phyloP scores from a whole-genome alignment of 345 rosid genomes.

The Hypericum androsaemum region DNA sequence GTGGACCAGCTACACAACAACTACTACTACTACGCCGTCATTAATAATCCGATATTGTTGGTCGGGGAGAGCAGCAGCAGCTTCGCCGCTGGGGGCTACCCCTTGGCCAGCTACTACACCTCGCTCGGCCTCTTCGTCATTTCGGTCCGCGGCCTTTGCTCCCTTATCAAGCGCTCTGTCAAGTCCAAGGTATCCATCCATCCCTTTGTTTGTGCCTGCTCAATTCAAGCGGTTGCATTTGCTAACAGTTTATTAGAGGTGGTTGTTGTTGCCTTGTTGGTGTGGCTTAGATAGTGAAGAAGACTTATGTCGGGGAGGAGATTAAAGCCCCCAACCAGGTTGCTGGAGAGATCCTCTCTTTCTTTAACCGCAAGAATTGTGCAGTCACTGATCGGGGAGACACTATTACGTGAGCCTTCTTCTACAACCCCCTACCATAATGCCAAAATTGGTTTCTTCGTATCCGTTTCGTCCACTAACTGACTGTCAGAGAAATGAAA shows the following conservation, averaged over 20 bases:
- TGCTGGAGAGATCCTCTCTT: slow-evolving; percentile 84
- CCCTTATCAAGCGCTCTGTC: slow-evolving; percentile 93
- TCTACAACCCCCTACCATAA: too few relatives aligned
- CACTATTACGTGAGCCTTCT: slow-evolving; percentile 73
- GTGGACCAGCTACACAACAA: too few relatives aligned
- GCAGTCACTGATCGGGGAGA: slow-evolving; percentile 74
- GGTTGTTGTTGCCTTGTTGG: too few relatives aligned
- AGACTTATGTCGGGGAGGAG: slow-evolving; percentile 51
- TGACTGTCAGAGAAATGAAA: too few relatives aligned
- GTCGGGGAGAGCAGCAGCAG: slow-evolving; percentile 40
- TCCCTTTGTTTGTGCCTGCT: too few relatives aligned
- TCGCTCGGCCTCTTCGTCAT: slow-evolving; percentile 84
- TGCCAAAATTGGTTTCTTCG: too few relatives aligned
- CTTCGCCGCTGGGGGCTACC: slow-evolving; percentile 45
- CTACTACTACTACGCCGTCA: too few relatives aligned
- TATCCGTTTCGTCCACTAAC: too few relatives aligned
- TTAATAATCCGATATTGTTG: slow-evolving; percentile 26
- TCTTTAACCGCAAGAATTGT: slow-evolving; percentile 80
- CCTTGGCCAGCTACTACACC: slow-evolving; percentile 87
- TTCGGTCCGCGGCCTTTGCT: slow-evolving; percentile 96
- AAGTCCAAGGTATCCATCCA: slow-evolving; percentile 99
- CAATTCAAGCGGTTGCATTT: too few relatives aligned
- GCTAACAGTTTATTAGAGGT: too few relatives aligned
- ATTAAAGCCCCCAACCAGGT: slow-evolving; percentile 52
- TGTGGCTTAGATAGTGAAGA: slow-evolving; percentile 54